Base-by-base conservation (phyloP, 2,329 filamentous ascomycete genomes). In the Monosporascus cannonballus region DNA sequence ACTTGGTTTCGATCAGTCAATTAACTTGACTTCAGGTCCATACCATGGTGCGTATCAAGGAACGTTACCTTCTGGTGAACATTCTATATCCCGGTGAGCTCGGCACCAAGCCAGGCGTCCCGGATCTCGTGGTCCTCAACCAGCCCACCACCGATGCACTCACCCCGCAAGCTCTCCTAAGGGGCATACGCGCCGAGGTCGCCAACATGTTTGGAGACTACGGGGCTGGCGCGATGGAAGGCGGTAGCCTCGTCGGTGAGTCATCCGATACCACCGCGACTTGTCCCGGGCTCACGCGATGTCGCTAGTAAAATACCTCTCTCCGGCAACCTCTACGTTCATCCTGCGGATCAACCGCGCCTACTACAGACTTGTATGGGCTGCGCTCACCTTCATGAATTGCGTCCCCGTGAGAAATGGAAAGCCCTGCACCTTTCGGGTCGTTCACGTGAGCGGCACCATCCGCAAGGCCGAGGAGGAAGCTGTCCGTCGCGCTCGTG, bases 51-150 rank as follows among this genome's bases (percentile, higher is more conserved):
- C 90, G 94, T 67, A 83, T 97, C 61, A 99, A 99, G 73, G 88
- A 96, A 71, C 86, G 94, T 64, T 99, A 99, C 70, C 81, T 99
- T 18, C 84, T 97, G n/a, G 83, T 97, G 56, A 90, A 96, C 67
- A 91, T 97, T 59, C 78, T 97, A 47, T 96, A 96, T 64, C 90
- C 92, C 0, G 78, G 84, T 6, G 74, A 81, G 14, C 57, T 75
- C 9, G 57, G 65, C 47, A 59, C 62, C 55, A 70, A 68, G 53
- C 48, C 66, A 36, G 68, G 71, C 60, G 61, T 78, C 64, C 69
- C 87, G 66, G 69, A 82, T 73, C 76, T 88, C 53, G 73, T 97
- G 27, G 77, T 85, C 51, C 86, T 95, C 71, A 87, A 92, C 68
- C 84, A 86, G 48, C 91, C 93, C 0, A 95, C 88, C 3, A 81